Evolutionary conservation across 345 rosid species (phyloP).

Genomic region (Salix koriyanagi): DNA sequence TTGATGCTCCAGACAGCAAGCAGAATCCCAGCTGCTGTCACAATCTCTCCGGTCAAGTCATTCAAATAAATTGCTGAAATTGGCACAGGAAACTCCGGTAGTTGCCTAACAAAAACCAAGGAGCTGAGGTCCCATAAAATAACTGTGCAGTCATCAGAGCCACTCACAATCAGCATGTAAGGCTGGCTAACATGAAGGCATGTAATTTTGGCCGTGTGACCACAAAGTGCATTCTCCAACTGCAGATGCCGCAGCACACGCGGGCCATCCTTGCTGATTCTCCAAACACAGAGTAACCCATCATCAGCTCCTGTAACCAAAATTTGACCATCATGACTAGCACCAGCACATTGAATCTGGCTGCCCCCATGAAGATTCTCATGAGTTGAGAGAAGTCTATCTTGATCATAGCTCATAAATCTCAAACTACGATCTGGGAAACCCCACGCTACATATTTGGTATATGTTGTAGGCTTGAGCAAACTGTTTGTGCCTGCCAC

Average conservation of each 20-base stretch:
- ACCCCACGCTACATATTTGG: conserved; percentile 92
- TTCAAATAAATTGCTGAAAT: conserved; percentile 87
- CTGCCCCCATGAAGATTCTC: conserved; percentile 94
- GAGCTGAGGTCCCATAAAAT: conserved; percentile 97
- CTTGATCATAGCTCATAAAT: conserved; percentile 96
- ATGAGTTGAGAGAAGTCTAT: conserved; percentile 82
- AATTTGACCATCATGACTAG: conserved; percentile 87
- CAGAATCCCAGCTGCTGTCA: conserved; percentile 91
- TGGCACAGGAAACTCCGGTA: conserved; percentile 80
- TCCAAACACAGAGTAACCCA: conserved; percentile 84
- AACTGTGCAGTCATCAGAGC: conserved; percentile 94
- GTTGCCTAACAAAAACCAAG: conserved; percentile 75
- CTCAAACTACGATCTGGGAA: conserved; percentile 96
- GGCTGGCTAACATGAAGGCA: conserved; percentile 96
- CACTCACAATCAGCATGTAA: conserved; percentile 89
- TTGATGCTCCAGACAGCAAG: conserved; percentile 98
- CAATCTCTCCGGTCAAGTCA: conserved; percentile 88
- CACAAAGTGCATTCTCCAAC: conserved; percentile 76
- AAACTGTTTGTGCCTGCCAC: conserved; percentile 62
- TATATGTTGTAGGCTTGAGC: conserved; percentile 85
- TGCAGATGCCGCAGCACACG: conserved; percentile 53
- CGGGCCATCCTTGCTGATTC: conserved; percentile 62
- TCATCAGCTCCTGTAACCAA: conserved; percentile 96
- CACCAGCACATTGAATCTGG: conserved; percentile 85
- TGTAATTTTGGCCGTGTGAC: conserved; percentile 76